Evolutionary conservation across 2,329 filamentous ascomycete species (phyloP).

Genomic region (Fulvia fulva): DNA sequence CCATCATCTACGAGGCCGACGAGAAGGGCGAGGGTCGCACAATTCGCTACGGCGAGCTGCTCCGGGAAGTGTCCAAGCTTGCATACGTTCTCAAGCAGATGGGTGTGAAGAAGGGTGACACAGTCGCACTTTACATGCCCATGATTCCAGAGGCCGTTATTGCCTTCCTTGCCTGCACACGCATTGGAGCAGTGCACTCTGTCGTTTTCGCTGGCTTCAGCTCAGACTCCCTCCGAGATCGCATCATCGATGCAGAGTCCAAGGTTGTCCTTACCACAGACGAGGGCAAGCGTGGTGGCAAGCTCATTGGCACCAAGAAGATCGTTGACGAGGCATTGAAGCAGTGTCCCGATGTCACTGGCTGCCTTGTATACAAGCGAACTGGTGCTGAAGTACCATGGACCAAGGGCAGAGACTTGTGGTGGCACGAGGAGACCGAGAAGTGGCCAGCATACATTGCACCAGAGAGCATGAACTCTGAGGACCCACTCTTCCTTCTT

Average conservation of each 20-base stretch:
- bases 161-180: slow-evolving; percentile 82
- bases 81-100: slow-evolving; percentile 89
- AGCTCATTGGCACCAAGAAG: slow-evolving; percentile 96
- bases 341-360: slow-evolving; percentile 83
- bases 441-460: slow-evolving; percentile 93
- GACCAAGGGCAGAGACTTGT: slow-evolving; percentile 83
- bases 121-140: slow-evolving; percentile 92
- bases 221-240: slow-evolving; percentile 89
- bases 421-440: slow-evolving; percentile 98
- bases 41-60: slow-evolving; percentile 88
- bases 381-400: slow-evolving; percentile 90
- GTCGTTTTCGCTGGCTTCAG: slow-evolving; percentile 98
- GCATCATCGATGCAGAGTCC: slow-evolving; percentile 83
- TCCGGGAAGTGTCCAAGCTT: slow-evolving; percentile 83
- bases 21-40: slow-evolving; percentile 81
- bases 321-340: slow-evolving; percentile 97
- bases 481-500: slow-evolving; percentile 94
- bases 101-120: slow-evolving; percentile 95
- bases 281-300: slow-evolving; percentile 96
- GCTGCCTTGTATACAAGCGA: slow-evolving; percentile 89
- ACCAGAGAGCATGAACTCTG: slow-evolving; percentile 82
- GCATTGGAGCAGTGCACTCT: slow-evolving; percentile 94
- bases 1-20: slow-evolving; percentile 98
- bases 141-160: slow-evolving; percentile 98
- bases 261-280: slow-evolving; percentile 96